These are phyloP conservation scores for Drechslerella coelobrocha DNA, from an alignment of 2,329 filamentous ascomycete genomes.

Conservation along the genomic window DNA sequence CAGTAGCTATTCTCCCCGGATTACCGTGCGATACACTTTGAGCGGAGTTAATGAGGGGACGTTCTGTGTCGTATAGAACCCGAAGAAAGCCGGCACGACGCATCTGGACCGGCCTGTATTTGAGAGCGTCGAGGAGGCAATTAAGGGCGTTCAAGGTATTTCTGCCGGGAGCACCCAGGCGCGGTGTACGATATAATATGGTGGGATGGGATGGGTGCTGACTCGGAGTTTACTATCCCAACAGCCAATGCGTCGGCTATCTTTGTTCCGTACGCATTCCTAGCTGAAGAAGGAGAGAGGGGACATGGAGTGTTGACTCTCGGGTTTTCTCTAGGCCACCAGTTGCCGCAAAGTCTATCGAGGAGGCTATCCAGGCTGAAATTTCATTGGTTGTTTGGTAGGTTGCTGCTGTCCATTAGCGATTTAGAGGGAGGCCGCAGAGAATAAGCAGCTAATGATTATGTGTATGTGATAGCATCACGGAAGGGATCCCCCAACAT, in stretches of 20 bases:
- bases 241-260: slow-evolving; percentile 90
- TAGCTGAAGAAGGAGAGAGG: slow-evolving; percentile 13
- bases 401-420: slow-evolving; percentile 52
- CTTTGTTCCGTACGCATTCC: slow-evolving; percentile 80
- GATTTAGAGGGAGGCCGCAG: background rate
- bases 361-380: slow-evolving; percentile 93
- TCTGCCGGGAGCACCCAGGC: no score
- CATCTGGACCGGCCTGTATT: slow-evolving; percentile 95
- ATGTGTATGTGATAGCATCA: slow-evolving; percentile 68
- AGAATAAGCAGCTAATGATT: no score
- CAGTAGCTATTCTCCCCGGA: slow-evolving; percentile 15
- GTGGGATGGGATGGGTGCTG: slow-evolving; percentile 11
- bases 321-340: slow-evolving; percentile 71
- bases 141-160: slow-evolving; percentile 70
- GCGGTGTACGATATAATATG: background rate
- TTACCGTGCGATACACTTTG: background rate
- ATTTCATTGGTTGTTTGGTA: slow-evolving; percentile 90
- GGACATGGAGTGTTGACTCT: slow-evolving; percentile 20
- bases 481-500: slow-evolving; percentile 96
- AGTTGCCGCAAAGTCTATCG: slow-evolving; percentile 89
- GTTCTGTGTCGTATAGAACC: slow-evolving; percentile 69
- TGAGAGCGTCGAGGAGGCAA: slow-evolving; percentile 82
- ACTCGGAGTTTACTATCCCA: slow-evolving; percentile 11
- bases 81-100: slow-evolving; percentile 92
- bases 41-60: slow-evolving; percentile 1